Conservation (phyloP, 2,329 filamentous ascomycete species). For the Chaetomiaceae sp. region DNA sequence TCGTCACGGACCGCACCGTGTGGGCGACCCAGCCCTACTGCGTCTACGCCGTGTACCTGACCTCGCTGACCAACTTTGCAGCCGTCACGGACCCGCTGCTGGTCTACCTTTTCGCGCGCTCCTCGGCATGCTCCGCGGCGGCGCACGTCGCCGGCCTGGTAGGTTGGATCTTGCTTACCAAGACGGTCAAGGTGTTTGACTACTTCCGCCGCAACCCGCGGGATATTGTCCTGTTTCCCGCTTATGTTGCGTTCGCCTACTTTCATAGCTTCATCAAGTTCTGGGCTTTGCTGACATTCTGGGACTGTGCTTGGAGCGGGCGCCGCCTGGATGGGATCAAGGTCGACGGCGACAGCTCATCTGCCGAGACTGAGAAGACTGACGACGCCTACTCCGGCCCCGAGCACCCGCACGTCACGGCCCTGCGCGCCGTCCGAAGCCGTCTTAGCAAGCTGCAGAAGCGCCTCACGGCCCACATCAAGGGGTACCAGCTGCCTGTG, state of each 20-base stretch:
- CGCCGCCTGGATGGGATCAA: conserved; percentile 31
- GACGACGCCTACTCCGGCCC: not conserved
- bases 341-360: not conserved
- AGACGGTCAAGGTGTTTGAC: conserved; percentile 52
- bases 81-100: conserved; percentile 47
- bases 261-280: conserved; percentile 55
- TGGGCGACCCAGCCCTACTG: conserved; percentile 47
- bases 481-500: not conserved
- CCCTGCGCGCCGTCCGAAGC: not conserved
- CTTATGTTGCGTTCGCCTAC: conserved; percentile 52
- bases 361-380: not conserved
- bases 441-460: not conserved
- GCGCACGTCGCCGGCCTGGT: conserved; percentile 19
- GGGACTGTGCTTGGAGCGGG: conserved; percentile 40
- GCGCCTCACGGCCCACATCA: not conserved
- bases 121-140: not conserved
- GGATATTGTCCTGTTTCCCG: conserved; percentile 48
- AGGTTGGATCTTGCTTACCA: conserved; percentile 50
- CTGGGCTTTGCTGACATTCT: conserved; percentile 51
- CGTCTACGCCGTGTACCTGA: conserved; percentile 52
- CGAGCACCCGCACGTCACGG: not conserved
- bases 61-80: conserved; percentile 52
- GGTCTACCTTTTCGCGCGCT: conserved; percentile 28
- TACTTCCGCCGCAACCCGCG: conserved; percentile 48
- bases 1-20: conserved; percentile 37